Conservation (phyloP, 2,329 filamentous ascomycete genomes). For the Pseudogymnoascus sp. region DNA sequence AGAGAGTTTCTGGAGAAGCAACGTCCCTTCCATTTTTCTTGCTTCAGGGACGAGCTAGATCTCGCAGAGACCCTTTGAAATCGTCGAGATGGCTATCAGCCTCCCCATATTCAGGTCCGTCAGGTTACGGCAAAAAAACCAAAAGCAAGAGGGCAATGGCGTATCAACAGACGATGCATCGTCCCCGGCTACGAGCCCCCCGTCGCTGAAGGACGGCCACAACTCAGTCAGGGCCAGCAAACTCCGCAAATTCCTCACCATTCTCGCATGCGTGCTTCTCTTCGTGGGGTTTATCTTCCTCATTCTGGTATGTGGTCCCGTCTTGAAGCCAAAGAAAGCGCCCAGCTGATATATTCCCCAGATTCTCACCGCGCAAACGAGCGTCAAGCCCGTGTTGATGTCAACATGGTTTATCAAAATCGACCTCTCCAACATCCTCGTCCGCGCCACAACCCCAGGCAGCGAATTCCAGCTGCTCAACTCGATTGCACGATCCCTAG, state of each 20-base stretch:
- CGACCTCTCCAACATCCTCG: constrained; percentile 64
- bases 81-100: not conserved
- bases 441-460: constrained; percentile 17
- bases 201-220: not conserved
- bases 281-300: constrained; percentile 69
- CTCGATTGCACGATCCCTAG: constrained; percentile 75
- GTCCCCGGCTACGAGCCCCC: not conserved
- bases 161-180: not conserved
- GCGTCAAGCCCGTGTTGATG: constrained; percentile 50
- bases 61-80: not conserved
- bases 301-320: constrained; percentile 50
- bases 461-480: constrained; percentile 66
- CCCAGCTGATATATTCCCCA: constrained; percentile 17
- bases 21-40: not conserved
- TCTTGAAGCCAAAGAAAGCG: not conserved
- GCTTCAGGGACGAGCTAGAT: not conserved
- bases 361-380: constrained; percentile 66
- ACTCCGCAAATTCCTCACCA: constrained; percentile 44
- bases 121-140: not conserved
- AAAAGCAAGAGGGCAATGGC: not conserved
- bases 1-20: not conserved
- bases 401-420: constrained; percentile 79
- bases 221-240: not conserved
- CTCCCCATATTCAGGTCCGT: not conserved
- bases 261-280: constrained; percentile 61